Evolutionary conservation across 2,329 filamentous ascomycete species (phyloP).

Genomic region (Sphaerulina vaccinii): DNA sequence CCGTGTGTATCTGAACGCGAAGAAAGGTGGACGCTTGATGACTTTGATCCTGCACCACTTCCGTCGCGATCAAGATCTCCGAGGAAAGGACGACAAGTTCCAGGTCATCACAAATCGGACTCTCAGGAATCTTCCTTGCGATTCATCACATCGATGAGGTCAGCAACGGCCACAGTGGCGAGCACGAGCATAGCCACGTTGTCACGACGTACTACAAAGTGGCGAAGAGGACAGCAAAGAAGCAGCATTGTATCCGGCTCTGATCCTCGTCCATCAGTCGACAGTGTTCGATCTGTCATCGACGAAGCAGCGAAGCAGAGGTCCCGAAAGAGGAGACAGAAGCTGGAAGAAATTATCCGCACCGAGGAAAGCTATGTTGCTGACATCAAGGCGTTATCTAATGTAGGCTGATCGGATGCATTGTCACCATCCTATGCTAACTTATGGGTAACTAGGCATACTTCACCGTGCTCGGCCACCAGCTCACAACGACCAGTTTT

Average conservation of each 20-base stretch:
- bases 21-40: constrained; percentile 40
- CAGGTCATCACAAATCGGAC: constrained; percentile 41
- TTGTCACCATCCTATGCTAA: constrained; percentile 1
- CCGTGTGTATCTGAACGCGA: constrained; percentile 39
- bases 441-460: constrained; percentile 37
- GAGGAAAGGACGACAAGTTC: constrained; percentile 4
- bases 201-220: constrained; percentile 55
- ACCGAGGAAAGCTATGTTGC: constrained; percentile 88
- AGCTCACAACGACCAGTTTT: constrained; percentile 28
- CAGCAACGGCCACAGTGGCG: constrained; percentile 73
- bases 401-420: constrained; percentile 57
- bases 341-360: constrained; percentile 79
- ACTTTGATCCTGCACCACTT: constrained; percentile 30
- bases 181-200: constrained; percentile 67
- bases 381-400: constrained; percentile 81
- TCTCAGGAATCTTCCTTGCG: constrained; percentile 74
- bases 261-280: constrained; percentile 63
- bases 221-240: constrained; percentile 58
- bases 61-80: constrained; percentile 12
- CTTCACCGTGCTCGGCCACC: constrained; percentile 42
- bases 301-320: constrained; percentile 72
- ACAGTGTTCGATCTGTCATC: constrained; percentile 52
- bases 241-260: constrained; percentile 63
- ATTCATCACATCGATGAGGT: constrained; percentile 78
- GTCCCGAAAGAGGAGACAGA: constrained; percentile 70